A percentile compares a stretch with the other conserved stretches of the same genome.
phyloP scores from a whole-genome alignment of 352 stramenopile species.

The Pythium rishiriense region DNA sequence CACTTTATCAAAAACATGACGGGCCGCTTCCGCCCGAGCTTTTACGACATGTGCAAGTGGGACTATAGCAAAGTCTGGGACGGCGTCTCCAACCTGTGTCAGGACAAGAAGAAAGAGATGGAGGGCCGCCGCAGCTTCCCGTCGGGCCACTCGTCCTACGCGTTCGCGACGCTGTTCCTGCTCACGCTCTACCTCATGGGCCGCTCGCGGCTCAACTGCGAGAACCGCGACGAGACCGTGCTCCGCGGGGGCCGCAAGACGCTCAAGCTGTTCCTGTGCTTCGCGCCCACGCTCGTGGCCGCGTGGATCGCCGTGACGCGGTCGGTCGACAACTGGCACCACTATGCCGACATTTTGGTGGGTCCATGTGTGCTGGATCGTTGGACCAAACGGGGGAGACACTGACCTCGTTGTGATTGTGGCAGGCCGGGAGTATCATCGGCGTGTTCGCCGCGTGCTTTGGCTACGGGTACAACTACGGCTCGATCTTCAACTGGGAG shows the following conservation, averaged over 20 bases:
- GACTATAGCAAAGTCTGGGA: conserved; percentile 67
- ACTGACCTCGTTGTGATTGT: neutral
- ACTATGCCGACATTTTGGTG: conserved; percentile 82
- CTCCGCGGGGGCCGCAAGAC: conserved; percentile 56
- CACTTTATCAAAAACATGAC: conserved; percentile 75
- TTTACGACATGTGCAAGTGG: conserved; percentile 80
- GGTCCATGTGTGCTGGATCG: conserved; percentile 2
- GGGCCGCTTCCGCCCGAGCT: conserved; percentile 70
- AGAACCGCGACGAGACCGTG: conserved; percentile 48
- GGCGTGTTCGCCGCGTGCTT: conserved; percentile 43
- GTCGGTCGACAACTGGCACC: conserved; percentile 85
- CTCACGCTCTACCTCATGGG: conserved; percentile 77
- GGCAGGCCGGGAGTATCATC: conserved; percentile 46
- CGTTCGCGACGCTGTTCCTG: conserved; percentile 71
- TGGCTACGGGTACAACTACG: conserved; percentile 72
- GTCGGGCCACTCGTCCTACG: conserved; percentile 74
- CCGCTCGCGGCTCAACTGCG: conserved; percentile 56
- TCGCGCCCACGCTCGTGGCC: conserved; percentile 54
- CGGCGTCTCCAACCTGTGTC: conserved; percentile 62
- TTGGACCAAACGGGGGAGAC: neutral
- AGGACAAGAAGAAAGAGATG: conserved; percentile 41
- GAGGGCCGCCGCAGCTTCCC: conserved; percentile 74
- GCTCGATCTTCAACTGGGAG: conserved; percentile 62
- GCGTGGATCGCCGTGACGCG: conserved; percentile 74
- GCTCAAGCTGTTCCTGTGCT: conserved; percentile 70